Base-by-base conservation (phyloP, 1,284 basidiomycete genomes). In the Fomitopsis palustris region DNA sequence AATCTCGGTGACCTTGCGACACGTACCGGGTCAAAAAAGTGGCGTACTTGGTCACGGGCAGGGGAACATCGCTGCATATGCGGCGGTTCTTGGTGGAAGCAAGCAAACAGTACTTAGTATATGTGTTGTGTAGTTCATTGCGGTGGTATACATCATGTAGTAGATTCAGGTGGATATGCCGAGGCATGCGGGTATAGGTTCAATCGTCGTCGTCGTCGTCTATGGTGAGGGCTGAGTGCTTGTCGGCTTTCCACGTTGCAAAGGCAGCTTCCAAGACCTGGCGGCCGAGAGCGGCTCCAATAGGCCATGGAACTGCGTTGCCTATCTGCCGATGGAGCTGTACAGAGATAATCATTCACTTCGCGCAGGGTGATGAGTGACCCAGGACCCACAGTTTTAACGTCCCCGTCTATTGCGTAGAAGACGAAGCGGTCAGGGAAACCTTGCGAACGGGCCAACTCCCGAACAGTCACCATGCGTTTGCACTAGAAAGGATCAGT, bases 271-370 rank as follows among this genome's bases (percentile, higher is more conserved):
- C 71, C 17, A 78, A 72, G 37, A 92, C 75, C 65, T 88, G 81
- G 21, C 81, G 75, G 27, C 86, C 89, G 5, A 92, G 73, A 0
- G 89, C 90, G 29, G 71, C 70, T 12, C 79, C 79, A 14, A 92
- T 72, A 4, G 77, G 86, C 76, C 84, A 81, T 1, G 89, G 83
- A 1, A 91, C 87, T 0, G 88, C 87, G 63, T 92, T 92, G 17
- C 89, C 89, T 61, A 92, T 90, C 63, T 89, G 87, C 37, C 86
- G 77, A 62, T 89, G 88, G 77, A 90, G 86, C 87, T 90, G 62
- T 23, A 21, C 7, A n/a, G 25, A 12, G 7, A 29, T 35, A 10
- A 17, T 21, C 17, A 33, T 45, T 14, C 33, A 17, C 23, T 12
- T 6, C 10, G n/a, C 23, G 8, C 21, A 43, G 25, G 25, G 19